Conservation (phyloP, 129 eudicot genomes). For the Sambucus nigra region DNA sequence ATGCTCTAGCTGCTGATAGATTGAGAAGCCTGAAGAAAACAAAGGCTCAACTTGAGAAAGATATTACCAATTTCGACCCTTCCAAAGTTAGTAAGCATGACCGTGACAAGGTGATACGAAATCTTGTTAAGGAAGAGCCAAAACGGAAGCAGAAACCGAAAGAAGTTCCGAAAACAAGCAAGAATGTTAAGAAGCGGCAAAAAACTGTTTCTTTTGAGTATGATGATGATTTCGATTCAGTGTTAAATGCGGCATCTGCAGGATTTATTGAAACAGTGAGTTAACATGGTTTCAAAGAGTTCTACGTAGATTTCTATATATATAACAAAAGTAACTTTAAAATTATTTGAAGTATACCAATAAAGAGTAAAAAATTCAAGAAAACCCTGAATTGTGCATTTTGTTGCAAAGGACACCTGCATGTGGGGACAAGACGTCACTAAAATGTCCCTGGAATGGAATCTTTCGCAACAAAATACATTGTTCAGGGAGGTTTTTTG, state of each 20-base stretch:
- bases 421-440: no score
- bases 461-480: no score
- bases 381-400: no score
- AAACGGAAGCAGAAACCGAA: slow-evolving; percentile 36
- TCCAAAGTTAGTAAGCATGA: slow-evolving; percentile 20
- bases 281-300: slow-evolving; percentile 6
- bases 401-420: no score
- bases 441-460: no score
- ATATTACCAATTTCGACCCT: slow-evolving; percentile 29
- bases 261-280: slow-evolving; percentile 97
- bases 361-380: no score
- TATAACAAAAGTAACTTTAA: no score
- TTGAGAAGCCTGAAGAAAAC: slow-evolving; percentile 66
- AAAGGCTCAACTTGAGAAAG: slow-evolving; percentile 69
- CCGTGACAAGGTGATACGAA: slow-evolving; percentile 35
- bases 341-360: no score
- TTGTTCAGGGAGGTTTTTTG: no score
- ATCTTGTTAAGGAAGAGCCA: slow-evolving; percentile 58
- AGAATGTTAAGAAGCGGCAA: slow-evolving; percentile 36
- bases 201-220: slow-evolving; percentile 55
- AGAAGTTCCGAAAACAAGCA: slow-evolving; percentile 38
- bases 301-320: neutral
- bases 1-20: slow-evolving; percentile 83
- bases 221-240: slow-evolving; percentile 88
- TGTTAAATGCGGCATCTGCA: slow-evolving; percentile 78